phyloP scores from a whole-genome alignment of 805 yeast genomes.

The Candida saitoana region DNA sequence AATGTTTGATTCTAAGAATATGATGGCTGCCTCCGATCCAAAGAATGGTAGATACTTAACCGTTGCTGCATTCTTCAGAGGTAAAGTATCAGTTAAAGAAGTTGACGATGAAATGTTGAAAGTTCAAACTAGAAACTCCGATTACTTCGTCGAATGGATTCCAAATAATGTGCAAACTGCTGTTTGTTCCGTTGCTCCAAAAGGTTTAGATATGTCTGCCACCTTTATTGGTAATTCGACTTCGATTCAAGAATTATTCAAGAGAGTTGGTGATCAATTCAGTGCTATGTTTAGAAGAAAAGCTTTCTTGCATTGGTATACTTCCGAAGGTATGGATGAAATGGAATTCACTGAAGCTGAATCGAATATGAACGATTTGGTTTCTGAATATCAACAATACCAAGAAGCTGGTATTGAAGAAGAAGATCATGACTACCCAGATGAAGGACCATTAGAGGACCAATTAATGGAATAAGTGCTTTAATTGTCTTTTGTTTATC shows the following conservation, averaged over 20 bases:
- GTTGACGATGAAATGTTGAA: slow-evolving; percentile 90
- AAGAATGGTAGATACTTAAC: slow-evolving; percentile 87
- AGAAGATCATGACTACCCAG: slow-evolving; percentile 69
- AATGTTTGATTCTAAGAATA: slow-evolving; percentile 85
- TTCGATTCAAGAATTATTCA: slow-evolving; percentile 85
- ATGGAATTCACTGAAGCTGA: slow-evolving; percentile 93
- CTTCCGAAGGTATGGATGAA: slow-evolving; percentile 94
- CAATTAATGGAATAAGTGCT: slow-evolving; percentile 38
- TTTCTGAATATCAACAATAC: slow-evolving; percentile 86
- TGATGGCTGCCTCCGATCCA: slow-evolving; percentile 96
- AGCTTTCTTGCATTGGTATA: slow-evolving; percentile 96
- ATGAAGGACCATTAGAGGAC: slow-evolving; percentile 59
- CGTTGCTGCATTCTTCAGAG: slow-evolving; percentile 91
- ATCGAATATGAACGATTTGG: slow-evolving; percentile 83
- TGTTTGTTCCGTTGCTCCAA: slow-evolving; percentile 87
- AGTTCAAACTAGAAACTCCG: slow-evolving; percentile 76
- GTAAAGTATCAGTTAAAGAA: slow-evolving; percentile 87
- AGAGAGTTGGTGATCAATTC: slow-evolving; percentile 86
- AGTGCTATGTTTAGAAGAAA: slow-evolving; percentile 88
- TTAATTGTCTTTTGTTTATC: not conserved
- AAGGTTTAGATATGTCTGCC: slow-evolving; percentile 81
- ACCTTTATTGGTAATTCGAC: slow-evolving; percentile 93
- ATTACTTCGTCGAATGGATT: slow-evolving; percentile 91
- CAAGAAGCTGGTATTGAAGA: slow-evolving; percentile 78
- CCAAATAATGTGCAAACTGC: slow-evolving; percentile 94